Conservation (phyloP, 306 rosid genomes). For the Medicago lupulina region DNA sequence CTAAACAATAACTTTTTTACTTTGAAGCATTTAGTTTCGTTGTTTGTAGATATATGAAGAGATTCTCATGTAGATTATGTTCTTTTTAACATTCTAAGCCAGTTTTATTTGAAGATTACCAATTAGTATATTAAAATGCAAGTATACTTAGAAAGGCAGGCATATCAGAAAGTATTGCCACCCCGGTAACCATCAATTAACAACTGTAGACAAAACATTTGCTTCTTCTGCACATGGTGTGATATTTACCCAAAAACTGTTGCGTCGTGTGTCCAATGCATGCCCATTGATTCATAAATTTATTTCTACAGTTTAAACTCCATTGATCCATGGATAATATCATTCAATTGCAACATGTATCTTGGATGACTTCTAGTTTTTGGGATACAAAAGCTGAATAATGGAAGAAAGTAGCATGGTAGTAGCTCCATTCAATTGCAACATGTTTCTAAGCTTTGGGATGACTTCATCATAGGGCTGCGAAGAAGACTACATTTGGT, state of each 20-base stretch:
- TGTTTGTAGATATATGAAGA: neutral
- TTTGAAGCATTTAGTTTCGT: neutral
- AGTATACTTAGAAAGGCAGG: neutral
- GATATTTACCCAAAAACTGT: neutral
- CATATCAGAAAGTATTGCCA: neutral
- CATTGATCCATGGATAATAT: neutral
- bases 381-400: neutral
- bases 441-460: neutral
- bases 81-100: neutral
- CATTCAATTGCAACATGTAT: neutral
- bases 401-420: neutral
- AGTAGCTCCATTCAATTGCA: neutral
- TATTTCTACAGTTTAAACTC: neutral
- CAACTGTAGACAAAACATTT: neutral
- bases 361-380: neutral
- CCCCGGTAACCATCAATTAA: neutral
- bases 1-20: neutral
- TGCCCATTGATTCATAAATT: neutral
- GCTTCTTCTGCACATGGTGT: neutral
- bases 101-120: neutral
- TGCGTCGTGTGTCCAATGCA: neutral
- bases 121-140: neutral
- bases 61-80: neutral
- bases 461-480: neutral
- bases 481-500: neutral